phyloP scores from a whole-genome alignment of 768 basidiomycete species.

The Paxillus rubicundulus region DNA sequence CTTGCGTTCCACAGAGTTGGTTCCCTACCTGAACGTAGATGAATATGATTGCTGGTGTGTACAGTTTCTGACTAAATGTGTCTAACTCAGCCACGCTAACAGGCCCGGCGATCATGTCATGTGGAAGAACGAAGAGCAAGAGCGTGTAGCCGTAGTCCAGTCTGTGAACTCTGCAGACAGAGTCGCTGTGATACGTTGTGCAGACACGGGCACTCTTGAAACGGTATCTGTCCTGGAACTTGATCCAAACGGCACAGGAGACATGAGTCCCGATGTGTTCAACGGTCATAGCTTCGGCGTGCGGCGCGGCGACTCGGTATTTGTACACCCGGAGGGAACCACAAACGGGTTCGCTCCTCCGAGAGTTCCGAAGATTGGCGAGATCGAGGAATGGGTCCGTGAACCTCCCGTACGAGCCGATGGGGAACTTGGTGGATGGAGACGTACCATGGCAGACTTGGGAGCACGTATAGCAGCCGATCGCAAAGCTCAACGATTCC shows the following conservation, averaged over 20 bases:
- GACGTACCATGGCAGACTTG: slow-evolving; percentile 67
- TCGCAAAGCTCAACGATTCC: slow-evolving; percentile 37
- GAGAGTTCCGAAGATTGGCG: slow-evolving; percentile 79
- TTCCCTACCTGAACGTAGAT: slow-evolving; percentile 84
- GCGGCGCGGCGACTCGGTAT: slow-evolving; percentile 78
- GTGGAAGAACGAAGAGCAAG: slow-evolving; percentile 73
- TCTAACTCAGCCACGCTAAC: slow-evolving; percentile 9
- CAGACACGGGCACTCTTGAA: slow-evolving; percentile 53
- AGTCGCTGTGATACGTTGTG: slow-evolving; percentile 63
- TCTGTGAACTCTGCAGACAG: slow-evolving; percentile 69
- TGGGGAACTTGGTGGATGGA: slow-evolving; percentile 64
- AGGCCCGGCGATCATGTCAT: slow-evolving; percentile 93
- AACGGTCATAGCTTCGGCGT: slow-evolving; percentile 70
- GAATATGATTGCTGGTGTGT: slow-evolving; percentile 89
- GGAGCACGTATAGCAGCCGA: slow-evolving; percentile 55
- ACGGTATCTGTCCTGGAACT: slow-evolving; percentile 83
- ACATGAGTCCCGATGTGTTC: slow-evolving; percentile 42
- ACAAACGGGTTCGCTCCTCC: slow-evolving; percentile 72
- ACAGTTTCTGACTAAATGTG: not conserved
- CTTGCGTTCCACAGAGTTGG: slow-evolving; percentile 58
- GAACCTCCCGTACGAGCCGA: slow-evolving; percentile 49
- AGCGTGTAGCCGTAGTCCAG: slow-evolving; percentile 72
- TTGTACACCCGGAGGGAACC: slow-evolving; percentile 67
- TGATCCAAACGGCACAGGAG: slow-evolving; percentile 75
- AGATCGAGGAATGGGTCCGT: slow-evolving; percentile 76